These are phyloP conservation scores for Erucastrum elatum DNA, from an alignment of 345 rosid genomes.

Conservation along the genomic window DNA sequence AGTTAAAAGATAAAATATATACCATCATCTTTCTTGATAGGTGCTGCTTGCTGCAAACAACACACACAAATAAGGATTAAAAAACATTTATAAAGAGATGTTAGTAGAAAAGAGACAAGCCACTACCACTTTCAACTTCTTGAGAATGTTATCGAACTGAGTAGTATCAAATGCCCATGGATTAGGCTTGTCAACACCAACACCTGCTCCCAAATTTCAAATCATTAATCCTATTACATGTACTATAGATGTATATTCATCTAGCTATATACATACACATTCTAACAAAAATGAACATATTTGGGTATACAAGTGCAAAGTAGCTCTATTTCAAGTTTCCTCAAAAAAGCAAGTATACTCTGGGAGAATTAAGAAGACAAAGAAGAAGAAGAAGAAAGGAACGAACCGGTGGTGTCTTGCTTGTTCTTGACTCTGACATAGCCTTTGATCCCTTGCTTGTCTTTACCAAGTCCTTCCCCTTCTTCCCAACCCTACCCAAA, in stretches of 20 bases:
- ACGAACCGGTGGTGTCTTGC: constrained; percentile 72
- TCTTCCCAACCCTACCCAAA: constrained; percentile 85
- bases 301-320: not conserved
- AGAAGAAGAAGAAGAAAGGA: constrained; percentile 14
- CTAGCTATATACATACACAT: not conserved
- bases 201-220: constrained; percentile 48
- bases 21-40: constrained; percentile 55
- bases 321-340: not conserved
- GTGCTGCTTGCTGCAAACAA: constrained; percentile 65
- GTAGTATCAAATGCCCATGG: constrained; percentile 96
- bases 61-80: not conserved
- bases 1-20: not conserved
- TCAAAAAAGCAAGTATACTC: no score
- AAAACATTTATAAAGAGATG: not conserved
- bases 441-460: constrained; percentile 96
- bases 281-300: not conserved
- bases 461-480: constrained; percentile 98
- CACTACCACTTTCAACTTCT: constrained; percentile 87
- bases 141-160: constrained; percentile 89
- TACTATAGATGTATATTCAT: not conserved
- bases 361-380: no score
- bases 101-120: not conserved
- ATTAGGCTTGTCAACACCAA: constrained; percentile 91
- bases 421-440: constrained; percentile 84
- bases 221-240: not conserved